Conservation (phyloP, 495 filamentous ascomycete species). For the Aspergillus olivimuriae region DNA sequence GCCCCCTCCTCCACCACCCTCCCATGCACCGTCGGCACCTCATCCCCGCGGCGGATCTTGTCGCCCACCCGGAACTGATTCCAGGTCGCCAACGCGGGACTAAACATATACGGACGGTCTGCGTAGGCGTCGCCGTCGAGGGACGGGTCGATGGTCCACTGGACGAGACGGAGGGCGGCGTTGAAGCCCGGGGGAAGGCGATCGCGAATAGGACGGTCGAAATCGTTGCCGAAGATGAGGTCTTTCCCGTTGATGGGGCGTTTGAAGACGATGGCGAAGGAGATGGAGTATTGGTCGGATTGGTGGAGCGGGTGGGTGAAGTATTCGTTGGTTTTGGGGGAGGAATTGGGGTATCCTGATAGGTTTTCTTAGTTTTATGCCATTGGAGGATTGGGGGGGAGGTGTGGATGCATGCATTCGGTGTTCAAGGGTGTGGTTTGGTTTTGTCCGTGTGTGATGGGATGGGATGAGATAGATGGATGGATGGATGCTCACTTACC, state of each 20-base stretch:
- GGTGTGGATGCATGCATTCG: too few relatives aligned
- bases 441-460: neutral
- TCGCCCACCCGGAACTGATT: conserved; percentile 64
- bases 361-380: too few relatives aligned
- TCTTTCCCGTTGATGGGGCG: conserved; percentile 59
- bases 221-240: conserved; percentile 88
- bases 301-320: conserved; percentile 64
- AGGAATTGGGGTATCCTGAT: conserved; percentile 54
- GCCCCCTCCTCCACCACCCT: conserved; percentile 64
- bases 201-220: conserved; percentile 79
- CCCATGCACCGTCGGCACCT: conserved; percentile 21
- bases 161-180: conserved; percentile 72
- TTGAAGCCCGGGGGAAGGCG: conserved; percentile 80
- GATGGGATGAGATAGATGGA: conserved; percentile 1
- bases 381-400: too few relatives aligned
- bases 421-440: too few relatives aligned
- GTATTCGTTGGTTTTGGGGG: conserved; percentile 60
- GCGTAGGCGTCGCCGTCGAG: conserved; percentile 84
- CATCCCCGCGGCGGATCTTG: conserved; percentile 23
- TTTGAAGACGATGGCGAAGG: conserved; percentile 67
- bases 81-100: conserved; percentile 64
- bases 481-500: too few relatives aligned
- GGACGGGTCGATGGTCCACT: conserved; percentile 81
- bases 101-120: conserved; percentile 78
- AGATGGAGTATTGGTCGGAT: conserved; percentile 75